These are phyloP conservation scores for Globisporangium parvum DNA, from an alignment of 352 stramenopile genomes.

Conservation along the genomic window DNA sequence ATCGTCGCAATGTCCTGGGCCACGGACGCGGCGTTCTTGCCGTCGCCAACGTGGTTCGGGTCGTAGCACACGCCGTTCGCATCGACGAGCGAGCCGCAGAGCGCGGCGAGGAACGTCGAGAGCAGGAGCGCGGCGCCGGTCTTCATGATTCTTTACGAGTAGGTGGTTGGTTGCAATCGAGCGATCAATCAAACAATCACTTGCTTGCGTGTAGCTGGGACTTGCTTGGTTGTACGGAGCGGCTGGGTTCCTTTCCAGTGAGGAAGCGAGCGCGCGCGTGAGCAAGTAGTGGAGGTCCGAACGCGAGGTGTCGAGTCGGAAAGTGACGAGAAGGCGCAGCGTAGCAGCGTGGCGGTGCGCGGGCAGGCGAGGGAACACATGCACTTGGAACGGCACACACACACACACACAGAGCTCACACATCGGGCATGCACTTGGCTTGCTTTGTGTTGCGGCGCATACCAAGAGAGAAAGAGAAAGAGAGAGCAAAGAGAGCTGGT, in stretches of 20 bases:
- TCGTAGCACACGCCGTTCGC: slow-evolving; percentile 70
- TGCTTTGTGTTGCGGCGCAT: no score
- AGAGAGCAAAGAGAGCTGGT: no score
- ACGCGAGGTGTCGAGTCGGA: slow-evolving; percentile 9
- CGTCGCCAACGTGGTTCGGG: slow-evolving; percentile 33
- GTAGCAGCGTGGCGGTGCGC: background rate
- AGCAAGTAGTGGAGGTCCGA: slow-evolving; percentile 5
- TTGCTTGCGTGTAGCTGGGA: background rate
- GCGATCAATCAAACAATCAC: background rate
- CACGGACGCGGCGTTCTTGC: slow-evolving; percentile 30
- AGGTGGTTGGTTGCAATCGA: background rate
- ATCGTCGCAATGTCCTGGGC: slow-evolving; percentile 43
- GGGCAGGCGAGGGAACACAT: background rate
- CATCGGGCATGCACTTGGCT: background rate
- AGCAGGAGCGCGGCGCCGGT: slow-evolving; percentile 9
- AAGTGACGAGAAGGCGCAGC: slow-evolving; percentile 1
- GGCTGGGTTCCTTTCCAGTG: slow-evolving; percentile 6
- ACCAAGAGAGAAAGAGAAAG: no score
- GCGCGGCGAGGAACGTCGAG: slow-evolving; percentile 16
- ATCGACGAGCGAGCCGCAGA: slow-evolving; percentile 30
- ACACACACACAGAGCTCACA: background rate
- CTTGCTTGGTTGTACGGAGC: background rate
- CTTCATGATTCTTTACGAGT: slow-evolving; percentile 5
- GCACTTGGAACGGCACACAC: background rate
- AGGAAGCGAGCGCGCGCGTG: slow-evolving; percentile 6